A percentile compares a stretch with the other conserved stretches of the same genome.
Evolutionary conservation across 2,329 filamentous ascomycete species (phyloP).

Genomic region (Colletotrichum echinochloae): DNA sequence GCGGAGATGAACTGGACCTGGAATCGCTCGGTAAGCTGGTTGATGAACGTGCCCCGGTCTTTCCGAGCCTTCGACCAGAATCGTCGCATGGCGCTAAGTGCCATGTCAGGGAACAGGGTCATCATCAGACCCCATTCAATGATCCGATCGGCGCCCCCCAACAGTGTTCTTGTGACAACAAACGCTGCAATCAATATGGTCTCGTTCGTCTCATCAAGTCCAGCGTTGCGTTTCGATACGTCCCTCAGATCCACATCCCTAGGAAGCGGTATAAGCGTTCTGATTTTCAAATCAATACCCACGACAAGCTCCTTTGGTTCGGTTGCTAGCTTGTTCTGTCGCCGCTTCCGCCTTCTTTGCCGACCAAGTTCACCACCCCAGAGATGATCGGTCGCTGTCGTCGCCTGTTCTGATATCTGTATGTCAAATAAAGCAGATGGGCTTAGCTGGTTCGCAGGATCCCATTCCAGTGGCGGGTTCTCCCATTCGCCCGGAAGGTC

Average conservation of each 20-base stretch:
- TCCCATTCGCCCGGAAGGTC: constrained; percentile 29
- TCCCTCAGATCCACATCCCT: constrained; percentile 34
- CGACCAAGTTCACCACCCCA: constrained; percentile 37
- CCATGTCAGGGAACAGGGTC: constrained; percentile 66
- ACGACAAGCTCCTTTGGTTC: constrained; percentile 32
- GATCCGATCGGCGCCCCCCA: constrained; percentile 69
- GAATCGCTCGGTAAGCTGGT: constrained; percentile 71
- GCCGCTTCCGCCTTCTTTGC: constrained; percentile 29
- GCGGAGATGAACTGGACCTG: constrained; percentile 74
- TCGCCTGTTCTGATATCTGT: constrained; percentile 20
- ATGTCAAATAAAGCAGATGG: constrained; percentile 19
- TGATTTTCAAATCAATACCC: constrained; percentile 34
- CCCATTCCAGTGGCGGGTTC: constrained; percentile 50
- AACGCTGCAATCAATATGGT: constrained; percentile 65
- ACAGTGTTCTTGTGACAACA: constrained; percentile 66
- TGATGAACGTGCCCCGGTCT: constrained; percentile 64
- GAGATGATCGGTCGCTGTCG: constrained; percentile 43
- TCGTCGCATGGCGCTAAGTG: constrained; percentile 63
- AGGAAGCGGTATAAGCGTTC: constrained; percentile 34
- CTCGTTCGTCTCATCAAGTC: constrained; percentile 40
- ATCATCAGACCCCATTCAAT: constrained; percentile 72
- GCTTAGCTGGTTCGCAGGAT: constrained; percentile 52
- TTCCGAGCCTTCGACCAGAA: constrained; percentile 67
- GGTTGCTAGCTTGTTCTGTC: constrained; percentile 27
- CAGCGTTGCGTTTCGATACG: constrained; percentile 11